Evolutionary conservation across 768 basidiomycete genomes (phyloP).

Genomic region (Tricholoma hemisulphureum): DNA sequence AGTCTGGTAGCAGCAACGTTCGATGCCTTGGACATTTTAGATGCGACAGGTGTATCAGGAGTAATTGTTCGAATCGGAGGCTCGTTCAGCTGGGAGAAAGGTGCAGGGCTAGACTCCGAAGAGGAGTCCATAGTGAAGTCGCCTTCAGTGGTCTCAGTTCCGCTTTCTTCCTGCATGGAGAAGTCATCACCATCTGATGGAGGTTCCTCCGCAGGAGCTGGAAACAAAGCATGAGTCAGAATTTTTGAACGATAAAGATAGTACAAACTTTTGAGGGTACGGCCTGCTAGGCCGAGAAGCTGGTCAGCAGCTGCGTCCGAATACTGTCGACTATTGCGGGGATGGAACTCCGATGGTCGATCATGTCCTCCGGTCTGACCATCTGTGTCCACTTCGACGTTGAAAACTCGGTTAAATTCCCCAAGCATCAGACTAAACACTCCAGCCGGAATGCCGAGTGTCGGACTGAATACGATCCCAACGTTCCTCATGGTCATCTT

Average conservation of each 20-base stretch:
- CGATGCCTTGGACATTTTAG: constrained; percentile 52
- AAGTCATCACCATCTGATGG: constrained; percentile 70
- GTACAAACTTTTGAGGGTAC: constrained; percentile 61
- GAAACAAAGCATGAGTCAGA: constrained; percentile 12
- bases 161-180: constrained; percentile 71
- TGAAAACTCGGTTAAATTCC: constrained; percentile 92
- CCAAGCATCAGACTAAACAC: constrained; percentile 93
- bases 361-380: constrained; percentile 26
- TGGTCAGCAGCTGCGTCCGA: constrained; percentile 80
- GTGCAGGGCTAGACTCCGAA: constrained; percentile 41
- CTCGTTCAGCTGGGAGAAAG: constrained; percentile 24
- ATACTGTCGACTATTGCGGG: constrained; percentile 83
- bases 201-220: constrained; percentile 54
- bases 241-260: constrained; percentile 12
- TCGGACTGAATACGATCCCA: constrained; percentile 97
- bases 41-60: constrained; percentile 41
- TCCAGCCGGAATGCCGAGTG: constrained; percentile 95
- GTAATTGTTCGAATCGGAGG: constrained; percentile 33
- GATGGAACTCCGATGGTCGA: constrained; percentile 39
- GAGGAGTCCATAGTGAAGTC: constrained; percentile 51
- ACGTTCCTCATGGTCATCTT: constrained; percentile 99
- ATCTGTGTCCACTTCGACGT: constrained; percentile 56
- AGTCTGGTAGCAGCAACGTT: constrained; percentile 65
- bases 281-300: constrained; percentile 73
- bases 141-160: constrained; percentile 66